Evolutionary conservation across 805 yeast species (phyloP), one percentile per base, ranked within the genome.

Genomic region (Starmerella sirachaensis): DNA sequence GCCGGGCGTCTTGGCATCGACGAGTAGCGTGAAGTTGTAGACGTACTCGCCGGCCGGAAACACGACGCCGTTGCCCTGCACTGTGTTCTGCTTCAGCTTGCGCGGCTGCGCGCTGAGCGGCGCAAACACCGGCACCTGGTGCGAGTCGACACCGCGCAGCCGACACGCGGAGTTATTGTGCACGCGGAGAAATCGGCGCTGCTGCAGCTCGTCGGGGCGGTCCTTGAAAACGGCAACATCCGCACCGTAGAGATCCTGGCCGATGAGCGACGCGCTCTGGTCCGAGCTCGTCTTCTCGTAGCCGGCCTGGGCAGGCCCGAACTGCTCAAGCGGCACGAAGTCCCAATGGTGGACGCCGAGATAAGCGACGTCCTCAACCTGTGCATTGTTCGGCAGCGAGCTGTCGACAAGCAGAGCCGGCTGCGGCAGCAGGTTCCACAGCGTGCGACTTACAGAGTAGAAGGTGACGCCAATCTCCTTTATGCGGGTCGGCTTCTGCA

Each of bases 41-140:
- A 82, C 69, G 51, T 83, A 84, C 51, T 79, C 91, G 18, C 94
- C 94, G 0, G 85, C 78, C 10, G 67, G 63, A 44, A 80, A 81
- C 9, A 59, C 55, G 28, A 58, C 48, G 18, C 53, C 49, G 25
- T 52, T 53, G 18, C 33, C 28, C 22, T 37, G 42, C 19, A 42
- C 45, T 19, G 38, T 31, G 21, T 37, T 38, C 27, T 39, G 43
- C 25, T 39, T 40, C 19, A 48, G 37, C 36, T 51, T 52, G 19
- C 53, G 46, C 14, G 46, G 46, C 29, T 45, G 47, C 25, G 41
- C 24, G 9, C 21, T 24, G 11, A 43, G 34, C 18, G 53, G 51
- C 14, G 42, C 40, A 27, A 50, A 43, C 18, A 49, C 44, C 4
- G 55, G 54, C 22, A 52, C 38, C 14, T 33, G 43, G 27, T 36